These are phyloP conservation scores for Debaryomyces maramus DNA, from an alignment of 805 yeast genomes.

Conservation along the genomic window DNA sequence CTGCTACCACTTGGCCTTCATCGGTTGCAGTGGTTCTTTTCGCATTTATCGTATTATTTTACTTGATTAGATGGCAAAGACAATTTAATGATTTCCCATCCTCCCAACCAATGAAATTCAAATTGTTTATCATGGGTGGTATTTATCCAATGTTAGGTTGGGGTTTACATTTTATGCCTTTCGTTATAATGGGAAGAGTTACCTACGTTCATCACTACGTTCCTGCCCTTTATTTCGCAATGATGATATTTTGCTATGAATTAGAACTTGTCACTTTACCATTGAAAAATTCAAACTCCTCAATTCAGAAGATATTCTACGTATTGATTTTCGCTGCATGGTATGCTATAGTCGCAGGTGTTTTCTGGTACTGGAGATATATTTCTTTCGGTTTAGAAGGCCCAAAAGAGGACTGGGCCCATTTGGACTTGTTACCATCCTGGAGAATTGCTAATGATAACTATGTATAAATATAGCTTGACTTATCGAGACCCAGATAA, in stretches of 20 bases:
- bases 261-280: slow-evolving; percentile 46
- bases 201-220: slow-evolving; percentile 95
- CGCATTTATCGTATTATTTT: slow-evolving; percentile 45
- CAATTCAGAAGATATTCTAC: slow-evolving; percentile 19
- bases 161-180: slow-evolving; percentile 86
- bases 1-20: slow-evolving; percentile 71
- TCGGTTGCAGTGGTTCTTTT: slow-evolving; percentile 57
- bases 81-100: slow-evolving; percentile 57
- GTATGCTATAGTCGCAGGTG: slow-evolving; percentile 34
- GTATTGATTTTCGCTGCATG: slow-evolving; percentile 24
- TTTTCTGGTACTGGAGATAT: slow-evolving; percentile 45
- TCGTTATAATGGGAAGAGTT: slow-evolving; percentile 91
- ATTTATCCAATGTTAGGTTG: slow-evolving; percentile 86
- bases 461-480: slow-evolving; percentile 16
- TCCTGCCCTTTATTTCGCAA: slow-evolving; percentile 94
- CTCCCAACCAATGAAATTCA: slow-evolving; percentile 42
- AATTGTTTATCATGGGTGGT: slow-evolving; percentile 67
- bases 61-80: slow-evolving; percentile 64
- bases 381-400: slow-evolving; percentile 47
- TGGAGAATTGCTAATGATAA: slow-evolving; percentile 45
- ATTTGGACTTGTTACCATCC: slow-evolving; percentile 38
- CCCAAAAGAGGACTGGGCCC: slow-evolving; percentile 37
- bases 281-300: slow-evolving; percentile 18
- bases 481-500: background rate
- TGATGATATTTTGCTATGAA: slow-evolving; percentile 67